These are phyloP conservation scores for Ceratonia siliqua DNA, from an alignment of 306 rosid species.

Conservation along the genomic window DNA sequence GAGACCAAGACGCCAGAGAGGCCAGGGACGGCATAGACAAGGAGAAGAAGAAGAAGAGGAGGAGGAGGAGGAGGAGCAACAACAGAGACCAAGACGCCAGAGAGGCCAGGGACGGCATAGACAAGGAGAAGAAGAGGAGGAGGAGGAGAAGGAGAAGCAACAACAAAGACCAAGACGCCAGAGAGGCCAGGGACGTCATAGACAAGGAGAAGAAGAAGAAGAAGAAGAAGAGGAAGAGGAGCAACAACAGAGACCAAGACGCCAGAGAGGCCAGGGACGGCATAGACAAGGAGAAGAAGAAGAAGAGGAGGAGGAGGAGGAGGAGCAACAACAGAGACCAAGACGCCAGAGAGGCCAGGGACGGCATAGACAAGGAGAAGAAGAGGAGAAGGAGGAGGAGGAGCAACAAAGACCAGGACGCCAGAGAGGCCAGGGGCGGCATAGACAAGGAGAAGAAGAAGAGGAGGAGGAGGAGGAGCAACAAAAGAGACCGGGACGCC, in stretches of 20 bases:
- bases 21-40: too few relatives aligned
- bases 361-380: neutral
- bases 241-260: neutral
- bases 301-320: neutral
- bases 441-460: neutral
- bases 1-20: too few relatives aligned
- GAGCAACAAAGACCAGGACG: neutral
- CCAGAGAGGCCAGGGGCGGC: neutral
- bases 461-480: neutral
- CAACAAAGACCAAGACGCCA: neutral
- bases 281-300: neutral
- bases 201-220: neutral
- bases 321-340: neutral
- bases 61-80: neutral
- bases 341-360: neutral
- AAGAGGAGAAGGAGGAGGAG: neutral
- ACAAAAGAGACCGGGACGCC: too few relatives aligned
- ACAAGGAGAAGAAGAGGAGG: neutral
- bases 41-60: too few relatives aligned
- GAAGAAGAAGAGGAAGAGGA: neutral
- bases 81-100: neutral
- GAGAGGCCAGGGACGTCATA: neutral
- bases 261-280: neutral
- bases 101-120: neutral
- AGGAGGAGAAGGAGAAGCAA: neutral